These are phyloP conservation scores for Nymphaea thermarum DNA, from an alignment of 164 flowering plant species.

Conservation along the genomic window DNA sequence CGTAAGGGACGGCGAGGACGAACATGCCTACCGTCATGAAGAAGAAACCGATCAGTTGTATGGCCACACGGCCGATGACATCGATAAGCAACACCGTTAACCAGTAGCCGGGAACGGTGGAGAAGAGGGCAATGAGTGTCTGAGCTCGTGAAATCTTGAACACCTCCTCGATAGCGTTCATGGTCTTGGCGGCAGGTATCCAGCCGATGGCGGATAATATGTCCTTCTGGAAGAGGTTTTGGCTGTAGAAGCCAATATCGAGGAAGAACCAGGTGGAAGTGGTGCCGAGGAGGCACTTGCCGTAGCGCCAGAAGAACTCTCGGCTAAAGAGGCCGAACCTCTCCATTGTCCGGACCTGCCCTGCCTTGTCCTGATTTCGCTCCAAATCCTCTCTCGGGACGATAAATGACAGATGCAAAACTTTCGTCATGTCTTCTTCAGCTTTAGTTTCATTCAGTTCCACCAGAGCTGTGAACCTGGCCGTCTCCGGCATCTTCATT, in stretches of 20 bases:
- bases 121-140: conserved; percentile 54
- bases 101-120: conserved; percentile 88
- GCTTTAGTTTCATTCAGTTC: conserved; percentile 61
- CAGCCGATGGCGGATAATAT: conserved; percentile 60
- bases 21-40: conserved; percentile 80
- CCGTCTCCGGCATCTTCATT: conserved; percentile 84
- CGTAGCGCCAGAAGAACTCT: conserved; percentile 34
- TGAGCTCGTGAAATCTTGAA: conserved; percentile 51
- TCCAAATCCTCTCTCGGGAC: background rate
- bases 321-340: conserved; percentile 31
- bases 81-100: conserved; percentile 70
- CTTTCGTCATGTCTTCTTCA: conserved; percentile 16
- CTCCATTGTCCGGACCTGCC: conserved; percentile 14
- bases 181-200: conserved; percentile 41
- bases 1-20: conserved; percentile 54
- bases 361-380: background rate
- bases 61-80: conserved; percentile 42
- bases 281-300: conserved; percentile 52
- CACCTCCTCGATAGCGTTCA: conserved; percentile 58
- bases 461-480: conserved; percentile 73
- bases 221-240: conserved; percentile 69
- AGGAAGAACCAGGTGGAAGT: conserved; percentile 57
- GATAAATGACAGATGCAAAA: background rate
- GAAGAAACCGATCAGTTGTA: conserved; percentile 64
- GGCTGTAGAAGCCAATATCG: conserved; percentile 64